Percentiles rank a stretch among this genome's conserved stretches.
Conservation (phyloP, 2,329 filamentous ascomycete species). For the Colletotrichum noveboracense region DNA sequence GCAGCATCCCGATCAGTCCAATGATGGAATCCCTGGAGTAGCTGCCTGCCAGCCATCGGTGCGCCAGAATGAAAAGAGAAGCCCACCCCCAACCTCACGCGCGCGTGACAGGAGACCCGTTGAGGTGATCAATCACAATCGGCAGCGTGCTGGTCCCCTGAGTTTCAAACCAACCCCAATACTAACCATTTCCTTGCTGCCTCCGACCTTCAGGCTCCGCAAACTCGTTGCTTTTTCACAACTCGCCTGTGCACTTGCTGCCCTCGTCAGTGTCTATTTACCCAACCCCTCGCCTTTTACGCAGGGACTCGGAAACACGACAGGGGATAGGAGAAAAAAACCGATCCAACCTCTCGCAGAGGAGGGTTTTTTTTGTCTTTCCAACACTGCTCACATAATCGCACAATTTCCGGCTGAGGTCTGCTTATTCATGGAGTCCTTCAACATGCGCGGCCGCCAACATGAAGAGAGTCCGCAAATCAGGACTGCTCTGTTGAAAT, state of each 20-base stretch:
- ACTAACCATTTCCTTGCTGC: not conserved
- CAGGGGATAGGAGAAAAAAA: not conserved
- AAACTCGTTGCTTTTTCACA: constrained; percentile 7
- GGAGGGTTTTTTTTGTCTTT: not conserved
- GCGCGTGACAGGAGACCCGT: constrained; percentile 2
- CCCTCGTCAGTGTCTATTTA: not conserved
- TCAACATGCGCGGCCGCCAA: not conserved
- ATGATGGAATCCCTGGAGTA: not conserved
- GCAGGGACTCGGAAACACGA: not conserved
- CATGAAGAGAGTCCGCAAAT: not conserved
- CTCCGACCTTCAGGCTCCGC: constrained; percentile 8
- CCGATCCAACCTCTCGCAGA: not conserved
- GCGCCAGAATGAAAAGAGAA: not conserved
- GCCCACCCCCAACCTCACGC: constrained; percentile 9
- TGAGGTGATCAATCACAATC: constrained; percentile 14
- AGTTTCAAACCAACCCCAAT: constrained; percentile 6
- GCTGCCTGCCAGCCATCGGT: not conserved
- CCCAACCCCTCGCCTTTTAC: not conserved
- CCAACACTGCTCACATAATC: not conserved
- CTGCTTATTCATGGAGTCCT: not conserved
- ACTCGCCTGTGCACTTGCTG: not conserved
- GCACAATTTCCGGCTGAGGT: not conserved
- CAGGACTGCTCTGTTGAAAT: not conserved
- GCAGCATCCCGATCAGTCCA: not conserved
- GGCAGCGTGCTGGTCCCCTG: not conserved